Evolutionary conservation across 2,329 filamentous ascomycete genomes (phyloP), one percentile per base, ranked within the genome.

Genomic region (Geosmithia morbida): DNA sequence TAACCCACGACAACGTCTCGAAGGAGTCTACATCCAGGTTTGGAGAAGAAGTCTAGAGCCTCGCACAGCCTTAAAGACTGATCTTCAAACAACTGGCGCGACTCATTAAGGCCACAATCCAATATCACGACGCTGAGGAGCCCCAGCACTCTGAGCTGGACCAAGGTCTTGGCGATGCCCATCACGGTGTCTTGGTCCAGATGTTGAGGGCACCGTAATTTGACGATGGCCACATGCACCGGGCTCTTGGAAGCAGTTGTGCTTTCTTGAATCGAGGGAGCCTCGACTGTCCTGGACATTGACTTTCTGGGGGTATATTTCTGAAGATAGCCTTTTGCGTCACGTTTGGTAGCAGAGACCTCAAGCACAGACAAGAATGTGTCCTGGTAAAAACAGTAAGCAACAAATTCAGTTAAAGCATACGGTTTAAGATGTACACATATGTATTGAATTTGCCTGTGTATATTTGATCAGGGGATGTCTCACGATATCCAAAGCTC

Each of bases 311-410:
- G 57, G 52, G 55, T 81, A 61, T 96, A 94, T 51, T 87, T 89
- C 55, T 92, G 84, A 16, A 98, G 74, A 59, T 96, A 98, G 39
- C 86, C 81, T 63, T 85, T 89, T 44, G 89, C 88, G 67, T 98
- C 92, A 56, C 92, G 81, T 64, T 89, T 94, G 0, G 90, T 96
- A 6, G 89, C 85, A 11, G 88, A 87, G 17, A 89, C 87, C 57
- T 86, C 87, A 30, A 98, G 71, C 3, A 97, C 77, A 16, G 87
- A 89, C 30, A 94, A 74, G 56, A 94, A 82, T 57, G 95, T 84
- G 59, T 95, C 87, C 83, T 88, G 53, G 8, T 18, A 30, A 40
- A 39, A 22, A 7, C 16, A 30, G 11, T 40, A 14, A 39, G n/a
- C 7, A 3, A 18, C 8, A 8, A 26, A 8, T 26, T 26, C 22